These are phyloP conservation scores for Luvunga scandens DNA, from an alignment of 345 rosid species.

Conservation along the genomic window DNA sequence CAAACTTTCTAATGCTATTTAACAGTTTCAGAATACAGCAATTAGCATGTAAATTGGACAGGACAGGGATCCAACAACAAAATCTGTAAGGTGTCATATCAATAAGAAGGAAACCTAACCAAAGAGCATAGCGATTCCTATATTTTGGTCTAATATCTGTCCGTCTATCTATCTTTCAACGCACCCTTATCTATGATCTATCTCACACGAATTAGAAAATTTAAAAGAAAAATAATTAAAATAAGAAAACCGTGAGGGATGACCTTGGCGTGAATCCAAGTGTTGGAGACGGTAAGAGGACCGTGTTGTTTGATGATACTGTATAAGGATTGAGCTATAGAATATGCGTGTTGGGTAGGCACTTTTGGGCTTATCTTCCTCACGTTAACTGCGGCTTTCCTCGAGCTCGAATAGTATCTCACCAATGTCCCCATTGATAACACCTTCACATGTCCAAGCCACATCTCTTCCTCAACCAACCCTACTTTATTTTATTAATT, in stretches of 20 bases:
- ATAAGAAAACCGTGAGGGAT: neutral
- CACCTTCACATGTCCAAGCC: neutral
- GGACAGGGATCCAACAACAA: no score
- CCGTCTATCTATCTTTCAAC: no score
- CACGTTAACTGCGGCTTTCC: slow-evolving; percentile 70
- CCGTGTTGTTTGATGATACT: slow-evolving; percentile 59
- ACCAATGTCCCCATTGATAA: slow-evolving; percentile 19
- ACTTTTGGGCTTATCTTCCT: slow-evolving; percentile 92
- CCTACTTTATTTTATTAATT: no score
- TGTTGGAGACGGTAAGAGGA: slow-evolving; percentile 72
- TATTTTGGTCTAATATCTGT: no score
- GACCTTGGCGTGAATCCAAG: slow-evolving; percentile 84
- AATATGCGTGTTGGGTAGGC: slow-evolving; percentile 75
- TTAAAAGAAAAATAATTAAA: neutral
- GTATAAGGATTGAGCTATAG: slow-evolving; percentile 69
- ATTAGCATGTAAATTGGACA: no score
- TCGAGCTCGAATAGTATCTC: slow-evolving; percentile 55
- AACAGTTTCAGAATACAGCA: no score
- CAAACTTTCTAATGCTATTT: neutral
- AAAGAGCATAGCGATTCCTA: no score
- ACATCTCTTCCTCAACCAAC: neutral
- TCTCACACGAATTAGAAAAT: neutral
- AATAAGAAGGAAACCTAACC: no score
- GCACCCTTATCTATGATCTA: no score
- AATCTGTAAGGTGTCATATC: no score